Base-by-base conservation (phyloP, 1,284 basidiomycete species). In the Hortiboletus rubellus region DNA sequence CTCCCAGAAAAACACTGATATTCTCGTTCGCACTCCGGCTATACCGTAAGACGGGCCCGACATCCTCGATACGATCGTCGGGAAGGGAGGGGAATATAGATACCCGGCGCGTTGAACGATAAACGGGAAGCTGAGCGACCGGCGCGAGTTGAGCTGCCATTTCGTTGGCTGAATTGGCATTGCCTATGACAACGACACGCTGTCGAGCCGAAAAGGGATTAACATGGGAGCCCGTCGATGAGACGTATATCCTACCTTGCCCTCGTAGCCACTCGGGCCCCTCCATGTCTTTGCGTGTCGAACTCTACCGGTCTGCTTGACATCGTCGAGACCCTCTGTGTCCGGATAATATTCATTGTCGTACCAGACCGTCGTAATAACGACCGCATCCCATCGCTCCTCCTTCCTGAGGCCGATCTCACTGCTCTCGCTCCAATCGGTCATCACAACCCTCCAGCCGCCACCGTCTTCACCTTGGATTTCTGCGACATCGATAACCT, bases 141-240 rank as follows among this genome's bases (percentile, higher is more conserved):
- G 70, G 54, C 0, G 71, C 72, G 0, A 81, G 70, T 44, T 80
- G 77, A 1, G 76, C 72, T 3, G 77, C 76, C 37, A 82, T 78
- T 46, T 82, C 79, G 60, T 81, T 81, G 27, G 74, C 71, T 0
- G 79, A 80, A 50, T 80, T 79, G 14, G 76, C 80, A 27, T 80
- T 81, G 11, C 76, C 80, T 5, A 82, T 66, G 14, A 82, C 72
- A 0, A 79, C 67, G 33, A 74, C 70, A 22, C 75, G 74, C 81
- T 82, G 43, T 27, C 17, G 15, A 34, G 12, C 18, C 9, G n/a
- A 24, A 15, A 27, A 55, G 31, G 27, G 18, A 17, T 33, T 36
- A 59, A 10, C 45, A 33, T 10, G n/a, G 18, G 17, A 18, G 3
- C 22, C 10, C 37, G 15, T 27, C 18, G 43, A 31, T 7, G 8